These are phyloP conservation scores for Forsythia suspensa DNA, from an alignment of 257 asterid species.

Conservation along the genomic window DNA sequence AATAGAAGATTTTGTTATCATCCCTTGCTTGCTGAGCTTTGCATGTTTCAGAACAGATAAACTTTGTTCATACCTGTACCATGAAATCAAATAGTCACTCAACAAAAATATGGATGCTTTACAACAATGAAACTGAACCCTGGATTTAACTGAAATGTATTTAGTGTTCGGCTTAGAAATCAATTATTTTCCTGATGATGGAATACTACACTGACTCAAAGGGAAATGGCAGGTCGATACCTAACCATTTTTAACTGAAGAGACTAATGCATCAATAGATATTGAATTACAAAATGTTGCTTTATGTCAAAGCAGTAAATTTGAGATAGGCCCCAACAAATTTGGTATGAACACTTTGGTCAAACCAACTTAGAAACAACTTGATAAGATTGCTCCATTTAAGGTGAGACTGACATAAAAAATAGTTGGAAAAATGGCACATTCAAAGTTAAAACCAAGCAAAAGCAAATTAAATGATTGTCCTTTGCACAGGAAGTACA, in stretches of 20 bases:
- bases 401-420: background rate
- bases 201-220: background rate
- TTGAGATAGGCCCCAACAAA: background rate
- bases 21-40: constrained; percentile 74
- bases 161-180: background rate
- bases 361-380: background rate
- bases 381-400: background rate
- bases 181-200: background rate
- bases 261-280: background rate
- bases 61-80: constrained; percentile 86
- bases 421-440: background rate
- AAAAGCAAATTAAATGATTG: background rate
- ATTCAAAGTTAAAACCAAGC: background rate
- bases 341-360: background rate
- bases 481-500: background rate
- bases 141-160: background rate
- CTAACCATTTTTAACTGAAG: background rate
- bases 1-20: constrained; percentile 88
- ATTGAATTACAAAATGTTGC: background rate
- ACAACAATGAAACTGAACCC: background rate
- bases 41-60: constrained; percentile 87
- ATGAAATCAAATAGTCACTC: constrained; percentile 23
- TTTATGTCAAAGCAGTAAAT: background rate
- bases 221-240: background rate
- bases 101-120: background rate